Base-by-base conservation (phyloP, 2,329 filamentous ascomycete genomes). In the Pyricularia sp. region DNA sequence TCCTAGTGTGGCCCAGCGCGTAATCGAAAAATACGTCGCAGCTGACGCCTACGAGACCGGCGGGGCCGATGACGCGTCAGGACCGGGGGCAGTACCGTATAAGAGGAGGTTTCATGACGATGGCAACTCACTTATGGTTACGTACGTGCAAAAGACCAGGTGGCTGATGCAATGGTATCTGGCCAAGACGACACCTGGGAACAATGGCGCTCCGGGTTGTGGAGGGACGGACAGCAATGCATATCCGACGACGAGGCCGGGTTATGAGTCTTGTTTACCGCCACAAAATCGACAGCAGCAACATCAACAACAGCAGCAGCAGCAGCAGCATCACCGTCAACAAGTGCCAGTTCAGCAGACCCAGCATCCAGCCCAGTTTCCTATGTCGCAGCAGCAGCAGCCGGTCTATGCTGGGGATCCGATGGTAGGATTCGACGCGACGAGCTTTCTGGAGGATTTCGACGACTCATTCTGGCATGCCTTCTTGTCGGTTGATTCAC, bases 91-190 rank as follows among this genome's bases (percentile, higher is more conserved):
- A 0, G 66, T 75, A 12, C 53, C 22, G 22, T 62, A 62, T 13
- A 68, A 70, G 67, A 65, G 66, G 30, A 66, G 68, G 16, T 71
- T 65, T 35, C 28, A 67, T 16, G 70, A 73, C 12, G 73, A 74
- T 1, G 73, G 71, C 2, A 61, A 60, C 35, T 70, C 72, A 8
- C 66, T 73, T 0, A 69, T 76, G 64, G 65, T 70, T 1, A 72
- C 73, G 59, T 74, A 73, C 35, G 71, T 71, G 53, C 74, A 74
- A 63, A 77, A 76, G 65, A 64, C 76, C 6, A 70, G 73, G 1
- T 78, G 76, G 77, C 75, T 78, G 19, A 68, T 73, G 22, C 73
- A 75, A n/a, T 79, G 77, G 77, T 78, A 74, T 59, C 13, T 64
- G 7, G 53, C 49, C 62, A 31, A 55, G 49, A 64, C 62, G 30